Evolutionary conservation across 176 grass and related monocot species (phyloP).

Genomic region (bread wheat (Triticum aestivum)): IWGSC_CS_RefSeq_v2.1 NC_057807.1:265472124-265472623

Average conservation of each 20-base stretch:
- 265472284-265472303: conserved; percentile 72
- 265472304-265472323: conserved; percentile 57
- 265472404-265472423: conserved; percentile 80
- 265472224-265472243: neutral
- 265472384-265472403: conserved; percentile 51
- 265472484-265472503: conserved; percentile 21
- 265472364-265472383: conserved; percentile 83
- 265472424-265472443: conserved; percentile 98
- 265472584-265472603: neutral
- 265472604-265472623: neutral
- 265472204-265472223: too few relatives aligned
- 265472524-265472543: neutral
- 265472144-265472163: too few relatives aligned
- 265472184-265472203: too few relatives aligned
- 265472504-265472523: conserved; percentile 3
- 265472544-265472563: neutral
- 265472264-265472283: conserved; percentile 96
- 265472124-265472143: too few relatives aligned
- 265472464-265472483: neutral
- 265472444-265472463: conserved; percentile 22
- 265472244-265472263: conserved; percentile 75
- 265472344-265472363: conserved; percentile 69
- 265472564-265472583: neutral
- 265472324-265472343: conserved; percentile 55
- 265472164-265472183: too few relatives aligned